Conservation (phyloP, 2,329 filamentous ascomycete species). For the Knoxdaviesia proteae region DNA sequence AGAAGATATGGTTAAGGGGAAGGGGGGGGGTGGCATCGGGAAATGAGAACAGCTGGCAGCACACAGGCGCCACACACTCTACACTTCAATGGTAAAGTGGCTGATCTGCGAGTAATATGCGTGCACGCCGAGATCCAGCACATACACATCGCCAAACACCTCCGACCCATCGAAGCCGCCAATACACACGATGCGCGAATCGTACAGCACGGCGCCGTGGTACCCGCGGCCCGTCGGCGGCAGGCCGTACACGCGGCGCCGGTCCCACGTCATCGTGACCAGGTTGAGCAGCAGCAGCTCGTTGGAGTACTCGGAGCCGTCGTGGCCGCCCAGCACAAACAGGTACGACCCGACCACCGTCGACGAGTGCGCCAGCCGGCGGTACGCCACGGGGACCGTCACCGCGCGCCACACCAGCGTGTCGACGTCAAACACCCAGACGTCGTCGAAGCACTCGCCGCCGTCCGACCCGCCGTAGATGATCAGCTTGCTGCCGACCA, state of each 20-base stretch:
- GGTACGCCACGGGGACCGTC: constrained; percentile 36
- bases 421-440: constrained; percentile 54
- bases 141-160: constrained; percentile 47
- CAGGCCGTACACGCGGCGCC: constrained; percentile 40
- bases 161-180: constrained; percentile 48
- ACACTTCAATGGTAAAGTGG: constrained; percentile 47
- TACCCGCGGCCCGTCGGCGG: constrained; percentile 44
- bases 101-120: constrained; percentile 56
- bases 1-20: too few species aligned
- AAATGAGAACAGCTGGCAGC: too few species aligned
- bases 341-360: constrained; percentile 51
- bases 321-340: constrained; percentile 50
- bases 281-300: constrained; percentile 48
- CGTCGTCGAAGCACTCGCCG: constrained; percentile 51
- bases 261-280: constrained; percentile 56
- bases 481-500: constrained; percentile 52
- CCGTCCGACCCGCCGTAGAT: constrained; percentile 51
- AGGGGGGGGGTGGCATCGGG: too few species aligned
- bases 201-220: constrained; percentile 44
- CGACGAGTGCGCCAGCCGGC: constrained; percentile 45
- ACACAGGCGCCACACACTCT: too few species aligned
- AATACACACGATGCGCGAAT: constrained; percentile 41
- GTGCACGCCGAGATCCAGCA: constrained; percentile 47
- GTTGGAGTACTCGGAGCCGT: constrained; percentile 48
- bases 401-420: constrained; percentile 37